Percentiles rank a stretch among this genome's conserved stretches.
Conservation (phyloP, 331 rosid genomes). For the Cydonia oblonga region DNA sequence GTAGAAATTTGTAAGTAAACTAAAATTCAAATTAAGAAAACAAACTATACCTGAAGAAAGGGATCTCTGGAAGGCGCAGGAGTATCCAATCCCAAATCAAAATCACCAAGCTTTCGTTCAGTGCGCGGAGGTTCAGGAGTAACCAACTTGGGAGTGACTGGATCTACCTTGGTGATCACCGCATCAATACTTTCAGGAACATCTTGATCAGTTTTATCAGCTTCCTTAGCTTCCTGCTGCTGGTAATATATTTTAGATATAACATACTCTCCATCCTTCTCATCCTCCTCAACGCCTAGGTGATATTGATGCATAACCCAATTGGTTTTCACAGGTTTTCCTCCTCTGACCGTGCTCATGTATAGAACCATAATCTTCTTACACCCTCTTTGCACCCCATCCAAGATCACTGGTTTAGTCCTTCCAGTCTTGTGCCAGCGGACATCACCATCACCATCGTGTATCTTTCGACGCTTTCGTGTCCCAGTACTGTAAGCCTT, state of each 20-base stretch:
- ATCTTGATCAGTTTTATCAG: constrained; percentile 44
- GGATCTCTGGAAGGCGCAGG: constrained; percentile 3
- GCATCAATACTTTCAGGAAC: constrained; percentile 34
- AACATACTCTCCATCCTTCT: constrained; percentile 59
- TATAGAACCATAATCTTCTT: constrained; percentile 94
- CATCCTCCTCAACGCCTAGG: constrained; percentile 68
- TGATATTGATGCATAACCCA: constrained; percentile 98
- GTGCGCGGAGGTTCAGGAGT: constrained; percentile 54
- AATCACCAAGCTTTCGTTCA: constrained; percentile 26
- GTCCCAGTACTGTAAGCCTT: constrained; percentile 88
- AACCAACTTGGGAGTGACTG: constrained; percentile 60
- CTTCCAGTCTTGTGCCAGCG: constrained; percentile 97
- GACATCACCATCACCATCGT: constrained; percentile 64
- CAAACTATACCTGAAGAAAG: constrained; percentile 32
- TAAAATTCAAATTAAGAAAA: neutral
- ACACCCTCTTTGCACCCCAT: constrained; percentile 67
- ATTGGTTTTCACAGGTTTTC: constrained; percentile 79
- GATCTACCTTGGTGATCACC: constrained; percentile 34
- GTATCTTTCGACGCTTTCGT: constrained; percentile 79
- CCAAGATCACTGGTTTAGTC: constrained; percentile 64
- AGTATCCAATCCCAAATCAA: constrained; percentile 25
- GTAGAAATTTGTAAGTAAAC: neutral
- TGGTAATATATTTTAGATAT: constrained; percentile 73
- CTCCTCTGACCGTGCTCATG: constrained; percentile 40
- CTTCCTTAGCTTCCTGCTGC: constrained; percentile 49